Evolutionary conservation across 352 stramenopile species (phyloP).

Genomic region (Phytopythium boreale): DNA sequence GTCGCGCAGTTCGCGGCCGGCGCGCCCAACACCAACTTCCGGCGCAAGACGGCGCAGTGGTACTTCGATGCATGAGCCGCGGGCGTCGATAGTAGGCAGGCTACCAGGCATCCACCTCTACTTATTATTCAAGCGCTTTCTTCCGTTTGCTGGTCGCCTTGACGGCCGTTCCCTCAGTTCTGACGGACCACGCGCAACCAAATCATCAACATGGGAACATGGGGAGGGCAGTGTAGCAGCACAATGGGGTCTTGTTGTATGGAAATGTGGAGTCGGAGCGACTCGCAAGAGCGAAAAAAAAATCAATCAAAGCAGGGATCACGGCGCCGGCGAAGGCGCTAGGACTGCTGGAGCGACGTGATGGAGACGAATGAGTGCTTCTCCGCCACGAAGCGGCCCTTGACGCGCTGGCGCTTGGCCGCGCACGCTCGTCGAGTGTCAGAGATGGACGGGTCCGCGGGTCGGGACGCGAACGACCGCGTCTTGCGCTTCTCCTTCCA

Average conservation of each 20-base stretch:
- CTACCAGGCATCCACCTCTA: neutral
- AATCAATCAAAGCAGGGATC: neutral
- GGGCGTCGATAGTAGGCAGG: neutral
- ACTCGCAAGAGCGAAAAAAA: neutral
- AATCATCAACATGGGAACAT: neutral
- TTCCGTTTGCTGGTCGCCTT: neutral
- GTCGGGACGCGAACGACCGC: conserved; percentile 14
- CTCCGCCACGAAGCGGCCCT: conserved; percentile 56
- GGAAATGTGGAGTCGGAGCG: conserved; percentile 6
- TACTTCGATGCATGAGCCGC: conserved; percentile 70
- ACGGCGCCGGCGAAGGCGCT: neutral
- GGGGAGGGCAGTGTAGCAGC: neutral
- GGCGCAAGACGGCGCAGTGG: conserved; percentile 75
- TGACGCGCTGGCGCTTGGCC: conserved; percentile 62
- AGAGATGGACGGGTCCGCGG: conserved; percentile 31
- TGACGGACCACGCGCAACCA: neutral
- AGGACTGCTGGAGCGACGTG: conserved; percentile 43
- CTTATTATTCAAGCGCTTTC: neutral
- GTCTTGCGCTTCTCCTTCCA: conserved; percentile 43
- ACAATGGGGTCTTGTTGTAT: conserved; percentile 11
- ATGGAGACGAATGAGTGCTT: conserved; percentile 60
- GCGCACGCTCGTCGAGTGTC: conserved; percentile 52
- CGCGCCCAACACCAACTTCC: conserved; percentile 49
- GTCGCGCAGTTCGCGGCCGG: conserved; percentile 51
- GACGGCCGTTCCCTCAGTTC: neutral